phyloP scores from a whole-genome alignment of 345 rosid genomes.

The Tarenaya hassleriana region DNA sequence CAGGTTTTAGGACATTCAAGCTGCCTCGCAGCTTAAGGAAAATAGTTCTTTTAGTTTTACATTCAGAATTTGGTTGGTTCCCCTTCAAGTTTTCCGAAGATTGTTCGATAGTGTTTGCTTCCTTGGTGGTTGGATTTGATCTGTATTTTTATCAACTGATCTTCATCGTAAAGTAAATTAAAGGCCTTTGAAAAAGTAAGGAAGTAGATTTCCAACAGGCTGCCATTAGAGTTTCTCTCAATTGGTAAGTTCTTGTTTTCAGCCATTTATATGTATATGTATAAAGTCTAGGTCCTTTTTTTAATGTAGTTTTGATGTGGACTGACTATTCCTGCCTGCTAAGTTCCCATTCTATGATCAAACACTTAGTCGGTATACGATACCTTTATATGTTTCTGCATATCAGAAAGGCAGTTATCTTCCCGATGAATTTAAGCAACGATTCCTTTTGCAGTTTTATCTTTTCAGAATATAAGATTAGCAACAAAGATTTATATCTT shows the following conservation, averaged over 20 bases:
- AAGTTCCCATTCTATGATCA: slow-evolving; percentile 6
- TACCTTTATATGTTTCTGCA: slow-evolving; percentile 4
- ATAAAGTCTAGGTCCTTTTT: neutral
- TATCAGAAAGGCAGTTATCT: neutral
- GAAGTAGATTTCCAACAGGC: slow-evolving; percentile 44
- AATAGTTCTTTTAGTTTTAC: slow-evolving; percentile 25
- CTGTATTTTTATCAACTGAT: slow-evolving; percentile 27
- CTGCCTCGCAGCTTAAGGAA: slow-evolving; percentile 24
- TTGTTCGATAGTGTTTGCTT: slow-evolving; percentile 24
- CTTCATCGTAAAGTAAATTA: slow-evolving; percentile 26
- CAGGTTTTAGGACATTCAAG: slow-evolving; percentile 38
- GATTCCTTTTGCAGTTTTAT: neutral
- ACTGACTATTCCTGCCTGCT: neutral
- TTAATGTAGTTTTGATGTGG: slow-evolving; percentile 2
- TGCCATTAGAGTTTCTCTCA: slow-evolving; percentile 33
- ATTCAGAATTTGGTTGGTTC: slow-evolving; percentile 30
- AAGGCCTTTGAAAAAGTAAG: slow-evolving; percentile 38
- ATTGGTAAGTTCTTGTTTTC: slow-evolving; percentile 44
- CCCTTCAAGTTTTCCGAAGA: slow-evolving; percentile 25
- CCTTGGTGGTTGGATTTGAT: slow-evolving; percentile 33
- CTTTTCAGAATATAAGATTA: neutral
- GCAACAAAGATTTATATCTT: slow-evolving; percentile 11
- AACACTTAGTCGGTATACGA: slow-evolving; percentile 6
- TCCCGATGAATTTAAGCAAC: neutral
- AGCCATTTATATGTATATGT: slow-evolving; percentile 14